These are phyloP conservation scores for Agaricus blazei DNA, from an alignment of 768 basidiomycete genomes.

Conservation along the genomic window DNA sequence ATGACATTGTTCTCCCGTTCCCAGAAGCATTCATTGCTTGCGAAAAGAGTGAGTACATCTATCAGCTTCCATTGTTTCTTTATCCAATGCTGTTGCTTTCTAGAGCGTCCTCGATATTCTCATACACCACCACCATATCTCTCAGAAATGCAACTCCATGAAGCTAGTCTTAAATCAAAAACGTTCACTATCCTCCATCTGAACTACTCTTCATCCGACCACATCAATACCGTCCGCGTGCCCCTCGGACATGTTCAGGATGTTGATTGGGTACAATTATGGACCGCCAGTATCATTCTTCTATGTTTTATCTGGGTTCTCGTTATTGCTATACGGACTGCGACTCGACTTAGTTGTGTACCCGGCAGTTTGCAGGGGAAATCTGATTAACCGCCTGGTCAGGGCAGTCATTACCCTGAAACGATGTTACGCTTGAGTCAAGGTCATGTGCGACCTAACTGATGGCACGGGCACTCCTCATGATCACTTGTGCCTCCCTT, in stretches of 20 bases:
- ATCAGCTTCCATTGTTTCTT: not conserved
- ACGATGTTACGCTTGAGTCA: no score
- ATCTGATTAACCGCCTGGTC: no score
- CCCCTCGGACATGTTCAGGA: not conserved
- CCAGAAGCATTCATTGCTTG: constrained; percentile 7
- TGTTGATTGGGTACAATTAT: not conserved
- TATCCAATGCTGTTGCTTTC: not conserved
- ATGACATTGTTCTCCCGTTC: not conserved
- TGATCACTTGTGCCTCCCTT: no score
- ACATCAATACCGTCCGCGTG: not conserved
- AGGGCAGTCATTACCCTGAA: no score
- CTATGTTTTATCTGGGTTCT: not conserved
- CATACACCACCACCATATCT: not conserved
- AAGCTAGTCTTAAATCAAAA: not conserved
- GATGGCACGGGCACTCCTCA: no score
- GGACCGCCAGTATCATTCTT: constrained; percentile 1
- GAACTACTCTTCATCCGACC: not conserved
- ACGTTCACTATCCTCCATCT: not conserved
- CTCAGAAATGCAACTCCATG: constrained; percentile 2
- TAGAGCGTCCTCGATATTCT: not conserved
- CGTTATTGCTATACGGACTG: not conserved
- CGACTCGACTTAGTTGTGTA: not conserved
- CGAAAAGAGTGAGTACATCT: not conserved
- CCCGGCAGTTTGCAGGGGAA: no score
- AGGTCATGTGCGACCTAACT: no score